Percentiles rank a stretch among this genome's conserved stretches.
phyloP scores from a whole-genome alignment of 352 stramenopile genomes.

The Pythium periplocum region DNA sequence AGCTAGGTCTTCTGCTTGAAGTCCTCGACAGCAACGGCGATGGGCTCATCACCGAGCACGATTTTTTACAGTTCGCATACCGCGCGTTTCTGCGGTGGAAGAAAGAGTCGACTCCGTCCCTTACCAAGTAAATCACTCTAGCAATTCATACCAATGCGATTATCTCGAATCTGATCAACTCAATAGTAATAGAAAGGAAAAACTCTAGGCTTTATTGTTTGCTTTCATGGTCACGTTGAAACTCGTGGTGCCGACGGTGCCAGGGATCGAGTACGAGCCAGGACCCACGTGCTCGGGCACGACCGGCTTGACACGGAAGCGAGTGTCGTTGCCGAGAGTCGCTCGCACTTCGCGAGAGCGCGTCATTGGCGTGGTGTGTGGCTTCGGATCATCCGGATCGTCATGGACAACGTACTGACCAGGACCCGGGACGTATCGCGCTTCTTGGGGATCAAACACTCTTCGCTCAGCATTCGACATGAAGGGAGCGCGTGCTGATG shows the following conservation, averaged over 20 bases:
- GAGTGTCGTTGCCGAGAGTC: slow-evolving; percentile 22
- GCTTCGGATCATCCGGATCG: neutral
- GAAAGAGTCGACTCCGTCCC: slow-evolving; percentile 19
- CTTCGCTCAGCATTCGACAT: slow-evolving; percentile 14
- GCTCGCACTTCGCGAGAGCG: slow-evolving; percentile 12
- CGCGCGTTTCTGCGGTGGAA: slow-evolving; percentile 63
- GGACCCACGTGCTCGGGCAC: slow-evolving; percentile 26
- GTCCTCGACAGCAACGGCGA: slow-evolving; percentile 77
- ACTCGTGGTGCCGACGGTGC: slow-evolving; percentile 29
- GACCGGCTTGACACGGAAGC: slow-evolving; percentile 19
- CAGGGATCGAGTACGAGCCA: slow-evolving; percentile 24
- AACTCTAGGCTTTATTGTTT: neutral
- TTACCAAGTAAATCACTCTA: slow-evolving; percentile 1
- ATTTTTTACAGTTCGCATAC: slow-evolving; percentile 82
- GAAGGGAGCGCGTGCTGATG: slow-evolving; percentile 16
- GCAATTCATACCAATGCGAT: too few relatives aligned
- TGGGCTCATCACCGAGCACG: slow-evolving; percentile 66
- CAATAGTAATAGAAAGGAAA: too few relatives aligned
- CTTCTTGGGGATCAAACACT: slow-evolving; percentile 19
- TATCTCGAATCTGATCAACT: too few relatives aligned
- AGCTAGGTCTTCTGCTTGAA: slow-evolving; percentile 72
- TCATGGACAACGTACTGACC: slow-evolving; percentile 18
- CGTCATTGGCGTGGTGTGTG: slow-evolving; percentile 6
- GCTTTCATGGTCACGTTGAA: slow-evolving; percentile 35
- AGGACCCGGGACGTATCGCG: slow-evolving; percentile 19